Evolutionary conservation across 208 protist genomes (phyloP), one percentile per base, ranked within the genome.

Genomic region (Acanthamoeba pearcei): DNA sequence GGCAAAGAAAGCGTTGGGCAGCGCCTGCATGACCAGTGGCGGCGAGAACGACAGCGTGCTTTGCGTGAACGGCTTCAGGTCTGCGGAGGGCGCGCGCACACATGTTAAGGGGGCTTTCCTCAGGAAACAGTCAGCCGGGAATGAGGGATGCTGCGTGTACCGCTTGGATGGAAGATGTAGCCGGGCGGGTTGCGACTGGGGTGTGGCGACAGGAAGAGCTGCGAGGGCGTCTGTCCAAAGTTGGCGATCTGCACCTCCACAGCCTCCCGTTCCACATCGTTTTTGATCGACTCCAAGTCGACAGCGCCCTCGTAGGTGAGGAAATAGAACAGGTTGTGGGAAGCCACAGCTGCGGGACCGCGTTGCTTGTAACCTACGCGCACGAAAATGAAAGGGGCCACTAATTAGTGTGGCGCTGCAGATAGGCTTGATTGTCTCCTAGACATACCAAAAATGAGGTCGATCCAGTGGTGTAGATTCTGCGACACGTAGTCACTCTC

Each of bases 251-350:
- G 98, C 49, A 98, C 95, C 29, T 99, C 97, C 46, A 99, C 98
- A 12, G 98, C 95, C 46, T 96, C 95, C 5, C 98, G 95, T 35
- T 96, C 82, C 3, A 80, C 60, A 35, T 86, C 66, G 93, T 98
- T 96, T 13, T 94, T 70, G 22, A 98, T 98, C 0, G 97, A 95
- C 88, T 99, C 98, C 80, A 99, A 96, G 60, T 98, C 98, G 9
- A 98, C 95, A 27, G 98, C 76, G 95, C 98, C 96, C 88, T 98
- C 96, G 96, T 99, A 99, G 1, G 98, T 99, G 38, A 99, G 97
- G 95, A 98, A 97, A 95, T 98, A 98, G 96, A 99, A 99, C 38
- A 99, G 98, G 96, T 99, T 99, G 66, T 98, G 96, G 6, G 98
- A 98, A 17, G 97, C 97, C 29, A 98, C 98, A 0, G 99, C 99